Conservation (phyloP, 352 stramenopile genomes). For the Phytophthora tentaculata region DNA sequence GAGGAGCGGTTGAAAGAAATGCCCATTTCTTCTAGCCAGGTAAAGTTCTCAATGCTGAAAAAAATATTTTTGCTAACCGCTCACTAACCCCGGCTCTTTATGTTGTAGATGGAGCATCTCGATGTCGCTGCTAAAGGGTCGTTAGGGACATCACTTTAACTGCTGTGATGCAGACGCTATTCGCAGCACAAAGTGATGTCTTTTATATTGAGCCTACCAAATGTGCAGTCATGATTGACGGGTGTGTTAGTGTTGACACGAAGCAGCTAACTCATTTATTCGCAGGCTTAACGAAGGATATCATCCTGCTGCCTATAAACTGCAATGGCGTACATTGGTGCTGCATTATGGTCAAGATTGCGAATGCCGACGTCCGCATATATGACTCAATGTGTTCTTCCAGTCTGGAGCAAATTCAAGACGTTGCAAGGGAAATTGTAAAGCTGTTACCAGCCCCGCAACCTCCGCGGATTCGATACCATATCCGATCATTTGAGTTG, state of each 20-base stretch:
- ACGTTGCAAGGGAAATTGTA: too few relatives aligned
- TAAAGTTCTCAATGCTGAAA: not conserved
- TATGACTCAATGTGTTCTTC: too few relatives aligned
- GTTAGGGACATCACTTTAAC: not conserved
- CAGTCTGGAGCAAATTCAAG: too few relatives aligned
- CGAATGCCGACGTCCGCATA: too few relatives aligned
- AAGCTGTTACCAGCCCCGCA: too few relatives aligned
- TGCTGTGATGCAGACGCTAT: not conserved
- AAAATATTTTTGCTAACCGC: not conserved
- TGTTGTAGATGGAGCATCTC: not conserved
- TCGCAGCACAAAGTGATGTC: not conserved
- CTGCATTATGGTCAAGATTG: not conserved
- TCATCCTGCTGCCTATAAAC: not conserved
- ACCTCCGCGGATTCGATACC: too few relatives aligned
- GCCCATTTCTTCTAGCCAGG: not conserved
- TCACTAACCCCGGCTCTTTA: not conserved
- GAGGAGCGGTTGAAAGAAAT: not conserved
- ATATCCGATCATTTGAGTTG: too few relatives aligned
- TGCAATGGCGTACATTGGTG: not conserved
- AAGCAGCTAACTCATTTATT: not conserved
- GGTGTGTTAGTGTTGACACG: not conserved
- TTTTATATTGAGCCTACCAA: not conserved
- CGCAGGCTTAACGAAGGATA: not conserved
- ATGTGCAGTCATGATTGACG: not conserved
- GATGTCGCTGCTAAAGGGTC: not conserved